Evolutionary conservation across 352 stramenopile genomes (phyloP), one percentile per base, ranked within the genome.

Genomic region (Detonula confervacea): DNA sequence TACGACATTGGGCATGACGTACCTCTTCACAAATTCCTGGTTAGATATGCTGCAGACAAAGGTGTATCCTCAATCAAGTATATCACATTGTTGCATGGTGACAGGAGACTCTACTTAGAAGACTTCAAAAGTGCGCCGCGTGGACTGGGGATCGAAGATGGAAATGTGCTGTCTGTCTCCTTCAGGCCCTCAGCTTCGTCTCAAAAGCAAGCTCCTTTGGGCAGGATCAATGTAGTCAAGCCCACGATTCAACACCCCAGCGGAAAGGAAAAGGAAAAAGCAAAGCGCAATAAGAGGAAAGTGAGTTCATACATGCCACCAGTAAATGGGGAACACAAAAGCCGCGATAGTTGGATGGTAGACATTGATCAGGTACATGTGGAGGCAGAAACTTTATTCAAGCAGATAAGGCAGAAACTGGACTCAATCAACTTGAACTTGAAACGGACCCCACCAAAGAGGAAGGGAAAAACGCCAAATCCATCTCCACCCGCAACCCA

Each of bases 371-470:
- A 5, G 5, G 42, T 51, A 16, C 20, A 22, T 9, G 42, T 22
- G 16, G 6, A 51, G 14, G 42, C 42, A 51, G 16, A 9, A 2
- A 9, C 12, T 22, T 22, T 22, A 18, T 51, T 51, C 42, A 51
- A 16, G 16, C 3, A 51, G 42, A 51, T 51, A 9, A 7, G 42
- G 14, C 12, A 51, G 16, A 20, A 16, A 8, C 42, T 51, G 8
- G 20, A 51, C 20, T 8, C 7, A 5, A 51, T 11, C 33, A 42
- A 42, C 11, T 11, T 51, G 42, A 39, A 39, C 52, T 20, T 61
- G n/a, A 39, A 61, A 27, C 52, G 52, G 9, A 33, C 27, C 24
- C 25, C 20, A 35, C 52, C 52, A 39, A 61, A 61, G 52, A 16
- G 6, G 2, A 35, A 39, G 25, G 42, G 12, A 18, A 11, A 61